Percentiles rank a stretch among this genome's conserved stretches.
Conservation (phyloP, 2,329 filamentous ascomycete genomes). For the Chaetoscypha palmicola region DNA sequence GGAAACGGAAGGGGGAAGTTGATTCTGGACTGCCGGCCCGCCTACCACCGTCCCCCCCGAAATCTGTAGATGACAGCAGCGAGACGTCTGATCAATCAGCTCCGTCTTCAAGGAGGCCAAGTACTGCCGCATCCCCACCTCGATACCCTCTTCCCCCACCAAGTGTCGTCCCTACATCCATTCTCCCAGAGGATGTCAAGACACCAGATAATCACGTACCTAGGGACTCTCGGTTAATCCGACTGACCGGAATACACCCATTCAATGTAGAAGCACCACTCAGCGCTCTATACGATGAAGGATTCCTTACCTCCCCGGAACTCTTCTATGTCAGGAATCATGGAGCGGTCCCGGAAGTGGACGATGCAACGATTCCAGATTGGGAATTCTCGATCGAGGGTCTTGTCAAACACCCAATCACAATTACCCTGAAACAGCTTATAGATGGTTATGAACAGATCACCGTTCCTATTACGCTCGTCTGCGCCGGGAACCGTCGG, state of each 20-base stretch:
- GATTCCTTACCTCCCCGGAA: conserved; percentile 80
- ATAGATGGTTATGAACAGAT: conserved; percentile 70
- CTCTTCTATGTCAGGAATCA: conserved; percentile 92
- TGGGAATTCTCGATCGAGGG: conserved; percentile 85
- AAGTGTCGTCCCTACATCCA: conserved; percentile 46
- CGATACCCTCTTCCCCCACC: conserved; percentile 58
- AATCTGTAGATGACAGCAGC: conserved; percentile 23
- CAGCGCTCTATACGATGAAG: conserved; percentile 66
- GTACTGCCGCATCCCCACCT: conserved; percentile 8
- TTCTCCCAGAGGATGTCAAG: conserved; percentile 69
- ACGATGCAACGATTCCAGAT: conserved; percentile 62
- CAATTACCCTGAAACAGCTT: conserved; percentile 64
- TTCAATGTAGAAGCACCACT: conserved; percentile 87
- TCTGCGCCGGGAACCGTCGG: conserved; percentile 84
- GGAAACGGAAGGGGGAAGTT: neutral
- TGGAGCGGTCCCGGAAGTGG: conserved; percentile 70
- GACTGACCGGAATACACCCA: conserved; percentile 81
- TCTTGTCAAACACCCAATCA: conserved; percentile 70
- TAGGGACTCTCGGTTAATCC: conserved; percentile 73
- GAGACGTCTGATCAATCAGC: conserved; percentile 18
- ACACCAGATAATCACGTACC: conserved; percentile 79
- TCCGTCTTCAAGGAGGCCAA: conserved; percentile 16
- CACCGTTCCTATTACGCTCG: conserved; percentile 80
- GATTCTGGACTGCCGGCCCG: neutral
- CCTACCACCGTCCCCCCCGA: conserved; percentile 27